Evolutionary conservation across 2,329 filamentous ascomycete genomes (phyloP).

Genomic region (Sphaerulina musiva): DNA sequence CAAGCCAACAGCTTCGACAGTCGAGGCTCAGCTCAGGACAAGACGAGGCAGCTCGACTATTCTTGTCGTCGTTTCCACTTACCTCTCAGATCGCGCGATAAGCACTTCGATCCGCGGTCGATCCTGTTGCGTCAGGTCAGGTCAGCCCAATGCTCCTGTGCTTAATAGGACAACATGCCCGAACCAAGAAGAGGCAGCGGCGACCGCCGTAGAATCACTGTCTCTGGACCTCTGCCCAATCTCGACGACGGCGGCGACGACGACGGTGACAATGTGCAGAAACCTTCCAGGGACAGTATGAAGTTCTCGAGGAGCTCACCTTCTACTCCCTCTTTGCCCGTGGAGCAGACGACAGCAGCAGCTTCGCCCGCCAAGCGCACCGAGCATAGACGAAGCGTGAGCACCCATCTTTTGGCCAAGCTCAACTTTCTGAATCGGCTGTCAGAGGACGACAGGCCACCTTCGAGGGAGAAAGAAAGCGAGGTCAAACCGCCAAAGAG

Average conservation of each 20-base stretch:
- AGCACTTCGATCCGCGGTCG: background rate
- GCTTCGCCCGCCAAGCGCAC: conserved; percentile 9
- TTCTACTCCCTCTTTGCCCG: conserved; percentile 21
- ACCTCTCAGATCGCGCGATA: background rate
- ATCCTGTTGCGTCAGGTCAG: background rate
- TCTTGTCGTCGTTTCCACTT: background rate
- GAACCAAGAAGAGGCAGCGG: conserved; percentile 16
- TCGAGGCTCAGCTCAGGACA: background rate
- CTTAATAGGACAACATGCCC: background rate
- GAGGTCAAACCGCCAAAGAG: conserved; percentile 28
- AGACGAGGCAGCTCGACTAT: background rate
- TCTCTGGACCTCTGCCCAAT: conserved; percentile 18
- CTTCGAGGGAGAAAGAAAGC: conserved; percentile 27
- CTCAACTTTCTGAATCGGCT: conserved; percentile 60
- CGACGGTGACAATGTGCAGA: conserved; percentile 2
- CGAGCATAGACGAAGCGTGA: conserved; percentile 50
- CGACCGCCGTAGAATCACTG: conserved; percentile 21
- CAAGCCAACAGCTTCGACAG: background rate
- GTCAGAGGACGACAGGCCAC: conserved; percentile 31
- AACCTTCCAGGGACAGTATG: conserved; percentile 19
- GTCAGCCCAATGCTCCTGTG: conserved; percentile 16
- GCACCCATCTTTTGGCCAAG: conserved; percentile 60
- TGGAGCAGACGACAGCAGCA: conserved; percentile 16
- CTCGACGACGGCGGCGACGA: conserved; percentile 12
- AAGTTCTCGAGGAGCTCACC: conserved; percentile 27